Evolutionary conservation across 2,329 filamentous ascomycete genomes (phyloP), one percentile per base, ranked within the genome.

Genomic region (Rhexocercosporidium sp.): DNA sequence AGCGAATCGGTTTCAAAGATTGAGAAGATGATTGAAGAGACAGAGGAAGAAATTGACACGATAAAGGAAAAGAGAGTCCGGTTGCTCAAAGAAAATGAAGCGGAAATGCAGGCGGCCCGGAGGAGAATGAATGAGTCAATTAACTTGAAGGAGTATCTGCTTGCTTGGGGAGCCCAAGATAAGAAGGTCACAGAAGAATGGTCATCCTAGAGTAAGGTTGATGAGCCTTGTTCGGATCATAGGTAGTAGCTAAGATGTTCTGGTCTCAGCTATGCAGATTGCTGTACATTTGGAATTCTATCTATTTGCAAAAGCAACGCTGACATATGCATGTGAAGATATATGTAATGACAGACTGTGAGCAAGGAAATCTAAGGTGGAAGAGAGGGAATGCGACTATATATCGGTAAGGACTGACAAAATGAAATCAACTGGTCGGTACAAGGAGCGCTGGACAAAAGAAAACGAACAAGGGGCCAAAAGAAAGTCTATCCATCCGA

Each of bases 81-180:
- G 14, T 47, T 57, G 25, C 22, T 49, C n/a, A 2, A 20, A 46
- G 16, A 46, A 46, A 46, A 46, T n/a, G 44, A 46, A n/a, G n/a
- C 44, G 51, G 51, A 54, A 18, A 54, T 54, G 27, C 51, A 34
- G 18, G 14, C 51, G 27, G 51, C 51, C 51, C 5, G 18, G 29
- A 54, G 51, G 16, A 54, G 29, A 54, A 34, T 54, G 18, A 54
- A 54, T 34, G 16, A 54, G 51, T 34, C 27, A 54, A 54, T 53
- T 53, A 53, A 29, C 16, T 47, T 56, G 16, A 64, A 57, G 22
- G 49, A 56, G 31, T 57, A 64, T 57, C 27, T 64, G 7, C 7
- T 64, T 27, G 37, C 31, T 57, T 64, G 22, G 51, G 51, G 49
- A 27, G 61, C 61, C 25, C 37, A 64, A 64, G 49, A 64, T 57